Conservation (phyloP, 306 rosid genomes). For the Vigna reflexopilosa region DNA sequence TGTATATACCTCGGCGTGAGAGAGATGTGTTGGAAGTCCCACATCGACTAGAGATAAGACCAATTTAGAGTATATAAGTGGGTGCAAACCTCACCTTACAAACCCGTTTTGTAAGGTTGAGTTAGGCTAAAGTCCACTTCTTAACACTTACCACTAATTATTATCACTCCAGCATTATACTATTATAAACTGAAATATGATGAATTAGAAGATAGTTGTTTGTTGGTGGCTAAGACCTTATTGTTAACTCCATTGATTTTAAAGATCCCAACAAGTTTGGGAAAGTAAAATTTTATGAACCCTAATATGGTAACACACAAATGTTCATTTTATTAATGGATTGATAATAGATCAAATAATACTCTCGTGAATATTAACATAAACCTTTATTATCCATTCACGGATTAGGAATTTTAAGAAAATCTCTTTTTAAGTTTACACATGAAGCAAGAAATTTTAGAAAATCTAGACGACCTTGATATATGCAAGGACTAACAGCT, state of each 20-base stretch:
- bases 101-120: no score
- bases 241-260: not conserved
- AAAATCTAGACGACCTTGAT: not conserved
- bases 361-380: not conserved
- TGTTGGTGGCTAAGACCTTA: not conserved
- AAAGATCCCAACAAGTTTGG: not conserved
- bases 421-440: not conserved
- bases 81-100: no score
- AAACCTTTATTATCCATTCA: not conserved
- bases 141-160: not conserved
- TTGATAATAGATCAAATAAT: not conserved
- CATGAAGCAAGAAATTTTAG: slow-evolving; percentile 1
- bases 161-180: not conserved
- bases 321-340: not conserved
- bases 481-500: not conserved
- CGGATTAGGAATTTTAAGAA: slow-evolving; percentile 9
- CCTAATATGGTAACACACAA: not conserved
- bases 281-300: not conserved
- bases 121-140: no score
- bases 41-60: no score
- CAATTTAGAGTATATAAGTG: no score
- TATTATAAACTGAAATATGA: not conserved
- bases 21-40: no score
- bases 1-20: no score
- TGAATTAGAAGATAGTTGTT: slow-evolving; percentile 3